Base-by-base conservation (phyloP, 2,329 filamentous ascomycete genomes). In the Intubia oerlemansii region DNA sequence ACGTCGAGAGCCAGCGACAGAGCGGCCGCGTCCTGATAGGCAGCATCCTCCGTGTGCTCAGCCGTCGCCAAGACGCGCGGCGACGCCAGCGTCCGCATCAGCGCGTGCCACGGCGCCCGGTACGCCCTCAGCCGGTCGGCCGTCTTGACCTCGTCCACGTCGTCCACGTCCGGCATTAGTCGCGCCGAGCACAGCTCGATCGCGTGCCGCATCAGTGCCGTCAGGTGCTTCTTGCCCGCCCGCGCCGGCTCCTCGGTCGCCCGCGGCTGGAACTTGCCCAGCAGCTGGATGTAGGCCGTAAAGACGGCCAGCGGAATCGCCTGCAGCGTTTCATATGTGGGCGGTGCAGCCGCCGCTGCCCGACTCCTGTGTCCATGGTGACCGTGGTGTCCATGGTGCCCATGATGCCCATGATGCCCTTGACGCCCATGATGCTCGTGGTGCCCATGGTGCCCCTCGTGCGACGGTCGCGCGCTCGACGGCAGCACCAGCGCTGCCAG, bases 271-370 rank as follows among this genome's bases (percentile, higher is more conserved):
- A 54, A 48, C 16, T 51, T 46, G 36, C 56, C 59, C n/a, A 65
- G 46, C n/a, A 63, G 43, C 13, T 41, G 31, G 14, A 73, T 50
- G 39, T 63, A 69, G 4, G 62, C 57, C 6, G 48, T 46, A 32
- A 72, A 56, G 2, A 59, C 35, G 4, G 34, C 15, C 5, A 47
- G 34, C 2, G 53, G 49, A 6, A 55, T 41, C 12, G 39, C 5
- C 2, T 17, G 28, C 3, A 38, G 17, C 4, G 24, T n/a, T n/a
- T n/a, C n/a, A n/a, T 15, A 30, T n/a, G n/a, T n/a, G n/a, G n/a
- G n/a, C n/a, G n/a, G n/a, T n/a, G n/a, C n/a, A n/a, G n/a, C n/a
- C n/a, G n/a, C n/a, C n/a, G n/a, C n/a, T n/a, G n/a, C n/a, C n/a
- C n/a, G n/a, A n/a, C n/a, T n/a, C n/a, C n/a, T n/a, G 27, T 13